Evolutionary conservation across 306 rosid genomes (phyloP).

Genomic region (Cercis canadensis): DNA sequence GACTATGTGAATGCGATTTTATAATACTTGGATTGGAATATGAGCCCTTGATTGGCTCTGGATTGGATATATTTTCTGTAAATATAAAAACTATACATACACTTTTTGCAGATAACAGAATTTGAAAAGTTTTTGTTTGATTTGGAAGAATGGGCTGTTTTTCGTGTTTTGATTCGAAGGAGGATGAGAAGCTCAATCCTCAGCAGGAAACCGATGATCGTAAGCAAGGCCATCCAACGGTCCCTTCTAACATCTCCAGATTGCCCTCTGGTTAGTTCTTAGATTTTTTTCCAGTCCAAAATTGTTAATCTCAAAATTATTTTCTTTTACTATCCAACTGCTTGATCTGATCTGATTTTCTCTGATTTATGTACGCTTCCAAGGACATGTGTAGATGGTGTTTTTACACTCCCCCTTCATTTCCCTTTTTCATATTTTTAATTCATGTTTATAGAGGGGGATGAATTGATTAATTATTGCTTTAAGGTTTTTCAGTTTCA

Average conservation of each 20-base stretch:
- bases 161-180: constrained; percentile 91
- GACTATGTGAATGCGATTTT: constrained; percentile 27
- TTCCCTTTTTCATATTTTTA: neutral
- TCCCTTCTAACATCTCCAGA: constrained; percentile 54
- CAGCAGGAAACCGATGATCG: constrained; percentile 56
- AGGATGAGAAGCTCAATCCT: constrained; percentile 87
- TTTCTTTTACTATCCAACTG: constrained; percentile 8
- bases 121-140: constrained; percentile 21
- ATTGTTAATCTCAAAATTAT: neutral
- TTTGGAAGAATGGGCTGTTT: constrained; percentile 81
- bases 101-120: constrained; percentile 2
- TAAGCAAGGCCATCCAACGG: constrained; percentile 50
- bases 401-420: neutral
- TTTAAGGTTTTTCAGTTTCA: constrained; percentile 18
- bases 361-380: constrained; percentile 37
- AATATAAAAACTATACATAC: constrained; percentile 9
- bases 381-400: neutral
- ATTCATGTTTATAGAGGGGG: constrained; percentile 11
- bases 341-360: constrained; percentile 61
- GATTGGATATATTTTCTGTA: constrained; percentile 19
- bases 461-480: constrained; percentile 35
- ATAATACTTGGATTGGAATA: constrained; percentile 41
- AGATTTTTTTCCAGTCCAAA: neutral
- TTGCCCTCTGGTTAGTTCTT: constrained; percentile 79
- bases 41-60: constrained; percentile 44